Evolutionary conservation across 495 filamentous ascomycete genomes (phyloP), one percentile per base, ranked within the genome.

Genomic region (Aspergillus leporis): DNA sequence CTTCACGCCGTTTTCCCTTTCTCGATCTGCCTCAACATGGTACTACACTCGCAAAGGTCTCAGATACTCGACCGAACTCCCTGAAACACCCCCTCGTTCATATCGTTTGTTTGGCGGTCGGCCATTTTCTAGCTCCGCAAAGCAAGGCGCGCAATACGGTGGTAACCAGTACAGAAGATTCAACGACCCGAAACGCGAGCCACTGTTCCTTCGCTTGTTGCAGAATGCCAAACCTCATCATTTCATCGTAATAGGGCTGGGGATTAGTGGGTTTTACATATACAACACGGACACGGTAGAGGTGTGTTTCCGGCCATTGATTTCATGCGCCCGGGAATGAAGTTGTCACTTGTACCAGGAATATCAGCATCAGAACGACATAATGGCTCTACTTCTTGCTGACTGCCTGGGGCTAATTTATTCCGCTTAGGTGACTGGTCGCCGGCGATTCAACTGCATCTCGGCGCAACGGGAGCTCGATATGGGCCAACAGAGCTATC

Each of bases 391-490:
- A 23, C 7, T 23, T 22, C 3, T 14, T 12, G 43, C 40, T 30
- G 36, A 30, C 1, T 18, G 23, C 28, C 10, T 6, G 1, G 23
- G 52, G 22, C 55, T 64, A 40, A 64, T 58, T 23, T 8, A 13
- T 31, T 18, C 30, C 18, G 46, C n/a, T 10, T 56, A 76, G 72
- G 71, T 91, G 41, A 88, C 87, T 8, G 88, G 90, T 4, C 86
- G 93, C 19, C 82, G 81, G 51, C 85, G 93, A 40, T 97, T 98
- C 78, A 96, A 93, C 65, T 85, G 87, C 60, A 76, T 92, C 38
- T 82, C 81, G 32, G 70, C 80, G 21, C 63, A 74, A n/a, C 70
- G 65, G 1, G 87, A 93, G 61, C 70, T 78, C 23, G 64, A 74
- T 16, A 73, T 87, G 51, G 81, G 78, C n/a, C 66, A 78, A 23